Evolutionary conservation across 768 basidiomycete genomes (phyloP).

Genomic region (Epithele typhae): DNA sequence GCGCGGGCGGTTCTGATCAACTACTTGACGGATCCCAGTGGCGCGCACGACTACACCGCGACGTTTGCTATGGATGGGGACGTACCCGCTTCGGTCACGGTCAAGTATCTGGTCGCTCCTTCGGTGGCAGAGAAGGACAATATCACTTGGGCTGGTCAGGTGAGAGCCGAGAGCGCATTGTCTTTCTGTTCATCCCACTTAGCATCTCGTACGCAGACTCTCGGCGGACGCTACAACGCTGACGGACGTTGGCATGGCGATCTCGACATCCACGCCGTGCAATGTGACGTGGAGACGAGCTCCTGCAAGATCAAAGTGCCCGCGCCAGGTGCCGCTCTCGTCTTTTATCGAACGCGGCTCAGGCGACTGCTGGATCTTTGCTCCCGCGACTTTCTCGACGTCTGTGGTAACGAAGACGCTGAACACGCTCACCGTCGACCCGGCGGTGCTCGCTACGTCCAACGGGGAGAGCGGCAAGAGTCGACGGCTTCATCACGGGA

Average conservation of each 20-base stretch:
- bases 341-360: constrained; percentile 51
- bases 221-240: constrained; percentile 52
- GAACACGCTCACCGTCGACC: constrained; percentile 54
- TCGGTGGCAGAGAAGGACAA: constrained; percentile 57
- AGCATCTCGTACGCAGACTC: constrained; percentile 37
- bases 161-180: constrained; percentile 22
- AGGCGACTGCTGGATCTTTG: constrained; percentile 29
- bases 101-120: constrained; percentile 54
- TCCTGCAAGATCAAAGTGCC: constrained; percentile 56
- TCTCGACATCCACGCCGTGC: constrained; percentile 49
- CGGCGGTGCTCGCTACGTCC: constrained; percentile 48
- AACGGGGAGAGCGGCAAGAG: constrained; percentile 47
- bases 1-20: constrained; percentile 68
- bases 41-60: constrained; percentile 49
- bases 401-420: constrained; percentile 39
- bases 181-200: constrained; percentile 16
- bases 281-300: constrained; percentile 49
- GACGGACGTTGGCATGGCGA: constrained; percentile 63
- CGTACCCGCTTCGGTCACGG: constrained; percentile 44
- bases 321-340: constrained; percentile 69
- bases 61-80: constrained; percentile 44
- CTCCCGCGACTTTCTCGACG: constrained; percentile 47
- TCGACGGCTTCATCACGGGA: constrained; percentile 16
- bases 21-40: constrained; percentile 57
- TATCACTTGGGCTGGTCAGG: constrained; percentile 77